Percentiles rank a stretch among this genome's conserved stretches.
These are phyloP conservation scores for Clavariopsis aquatica DNA, from an alignment of 495 filamentous ascomycete species.

Conservation along the genomic window DNA sequence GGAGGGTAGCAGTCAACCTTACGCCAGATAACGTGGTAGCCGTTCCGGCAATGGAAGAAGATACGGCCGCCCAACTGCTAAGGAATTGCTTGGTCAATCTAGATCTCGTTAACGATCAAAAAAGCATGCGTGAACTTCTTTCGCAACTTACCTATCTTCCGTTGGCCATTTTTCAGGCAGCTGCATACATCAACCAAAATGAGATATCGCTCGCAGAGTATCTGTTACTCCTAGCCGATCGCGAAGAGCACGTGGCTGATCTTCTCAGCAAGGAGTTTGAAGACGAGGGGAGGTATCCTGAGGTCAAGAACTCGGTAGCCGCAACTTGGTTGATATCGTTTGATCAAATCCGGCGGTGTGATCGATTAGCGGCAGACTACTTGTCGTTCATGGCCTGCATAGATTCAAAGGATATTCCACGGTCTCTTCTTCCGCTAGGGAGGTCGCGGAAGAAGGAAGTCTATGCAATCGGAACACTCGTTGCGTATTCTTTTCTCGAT, in stretches of 20 bases:
- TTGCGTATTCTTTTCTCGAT: conserved; percentile 44
- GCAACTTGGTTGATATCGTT: conserved; percentile 60
- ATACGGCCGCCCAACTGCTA: conserved; percentile 6
- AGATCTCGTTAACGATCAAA: not conserved
- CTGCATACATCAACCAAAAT: conserved; percentile 29
- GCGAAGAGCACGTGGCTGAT: conserved; percentile 46
- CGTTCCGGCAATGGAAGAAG: conserved; percentile 6
- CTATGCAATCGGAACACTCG: conserved; percentile 43
- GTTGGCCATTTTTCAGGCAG: conserved; percentile 31
- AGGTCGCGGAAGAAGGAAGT: conserved; percentile 32
- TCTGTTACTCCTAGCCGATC: conserved; percentile 47
- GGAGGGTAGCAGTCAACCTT: conserved; percentile 11
- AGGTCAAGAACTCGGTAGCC: conserved; percentile 54
- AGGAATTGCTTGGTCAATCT: not conserved
- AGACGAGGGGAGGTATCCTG: conserved; percentile 49
- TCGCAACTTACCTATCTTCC: conserved; percentile 17
- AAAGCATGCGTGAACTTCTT: not conserved
- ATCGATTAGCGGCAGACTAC: conserved; percentile 44
- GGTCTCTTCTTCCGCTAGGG: conserved; percentile 41
- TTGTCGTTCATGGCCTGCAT: conserved; percentile 52
- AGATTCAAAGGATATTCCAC: conserved; percentile 49
- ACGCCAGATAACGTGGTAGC: conserved; percentile 10
- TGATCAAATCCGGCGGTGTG: conserved; percentile 46
- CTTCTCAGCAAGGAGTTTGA: conserved; percentile 56
- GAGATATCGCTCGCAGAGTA: conserved; percentile 42